Evolutionary conservation across 257 asterid genomes (phyloP).

Genomic region (Nicotiana benthamiana): DNA sequence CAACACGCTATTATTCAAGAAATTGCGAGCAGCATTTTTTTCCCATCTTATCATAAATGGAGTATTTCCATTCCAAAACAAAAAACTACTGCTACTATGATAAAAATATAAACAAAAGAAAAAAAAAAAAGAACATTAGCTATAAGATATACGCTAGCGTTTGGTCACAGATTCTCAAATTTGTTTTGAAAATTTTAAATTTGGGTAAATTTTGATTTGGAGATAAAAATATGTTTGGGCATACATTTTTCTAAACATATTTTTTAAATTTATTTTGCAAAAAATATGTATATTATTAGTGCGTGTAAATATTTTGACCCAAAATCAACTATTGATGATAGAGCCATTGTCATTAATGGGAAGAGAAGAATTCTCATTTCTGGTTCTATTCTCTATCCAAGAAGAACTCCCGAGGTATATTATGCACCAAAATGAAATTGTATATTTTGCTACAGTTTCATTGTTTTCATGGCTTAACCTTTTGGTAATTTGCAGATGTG

Average conservation of each 20-base stretch:
- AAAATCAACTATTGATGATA: too few species aligned
- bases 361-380: constrained; percentile 47
- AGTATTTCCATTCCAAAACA: neutral
- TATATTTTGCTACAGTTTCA: neutral
- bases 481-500: constrained; percentile 45
- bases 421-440: neutral
- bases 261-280: too few species aligned
- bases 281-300: too few species aligned
- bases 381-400: constrained; percentile 61
- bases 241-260: too few species aligned
- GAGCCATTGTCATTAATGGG: constrained; percentile 49
- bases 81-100: neutral
- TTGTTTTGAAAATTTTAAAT: too few species aligned
- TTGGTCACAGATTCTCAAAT: too few species aligned
- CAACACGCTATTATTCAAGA: neutral
- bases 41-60: neutral
- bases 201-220: too few species aligned
- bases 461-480: neutral
- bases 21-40: neutral
- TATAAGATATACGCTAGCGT: too few species aligned
- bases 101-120: neutral
- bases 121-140: neutral
- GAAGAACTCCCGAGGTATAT: constrained; percentile 58
- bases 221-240: too few species aligned
- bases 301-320: too few species aligned